Percentiles rank a stretch among this genome's conserved stretches.
Evolutionary conservation across 2,329 filamentous ascomycete genomes (phyloP).

Genomic region (Blastomyces gilchristii): DNA sequence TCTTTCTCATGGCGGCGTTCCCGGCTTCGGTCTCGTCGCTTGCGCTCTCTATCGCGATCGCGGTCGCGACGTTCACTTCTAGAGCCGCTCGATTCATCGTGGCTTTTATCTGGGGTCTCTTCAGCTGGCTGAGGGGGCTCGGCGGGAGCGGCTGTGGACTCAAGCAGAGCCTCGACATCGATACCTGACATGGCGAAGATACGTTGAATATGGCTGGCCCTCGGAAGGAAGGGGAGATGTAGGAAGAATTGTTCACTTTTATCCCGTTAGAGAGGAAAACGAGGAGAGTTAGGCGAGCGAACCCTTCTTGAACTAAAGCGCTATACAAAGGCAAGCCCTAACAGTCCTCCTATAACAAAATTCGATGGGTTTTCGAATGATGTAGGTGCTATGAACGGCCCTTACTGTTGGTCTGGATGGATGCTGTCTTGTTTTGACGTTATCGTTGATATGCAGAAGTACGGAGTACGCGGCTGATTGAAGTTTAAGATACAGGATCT

Average conservation of each 20-base stretch:
- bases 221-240: conserved; percentile 20
- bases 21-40: conserved; percentile 51
- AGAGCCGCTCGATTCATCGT: conserved; percentile 45
- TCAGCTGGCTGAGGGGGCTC: conserved; percentile 21
- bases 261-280: conserved; percentile 26
- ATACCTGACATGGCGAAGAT: conserved; percentile 51
- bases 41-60: conserved; percentile 47
- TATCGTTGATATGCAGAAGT: not conserved
- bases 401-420: not conserved
- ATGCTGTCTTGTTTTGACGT: not conserved
- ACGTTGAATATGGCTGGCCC: conserved; percentile 19
- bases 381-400: not conserved
- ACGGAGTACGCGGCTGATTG: not conserved
- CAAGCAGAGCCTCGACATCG: conserved; percentile 84
- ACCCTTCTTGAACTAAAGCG: conserved; percentile 23
- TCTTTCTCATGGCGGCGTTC: conserved; percentile 43
- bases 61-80: conserved; percentile 46
- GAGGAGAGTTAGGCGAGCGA: conserved; percentile 23
- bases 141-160: conserved; percentile 60
- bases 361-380: not conserved
- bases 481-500: not conserved
- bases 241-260: conserved; percentile 31
- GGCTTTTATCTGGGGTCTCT: conserved; percentile 44
- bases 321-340: not conserved
- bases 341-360: not conserved